Conservation (phyloP, 768 basidiomycete species). For the Ephemerocybe angulata region DNA sequence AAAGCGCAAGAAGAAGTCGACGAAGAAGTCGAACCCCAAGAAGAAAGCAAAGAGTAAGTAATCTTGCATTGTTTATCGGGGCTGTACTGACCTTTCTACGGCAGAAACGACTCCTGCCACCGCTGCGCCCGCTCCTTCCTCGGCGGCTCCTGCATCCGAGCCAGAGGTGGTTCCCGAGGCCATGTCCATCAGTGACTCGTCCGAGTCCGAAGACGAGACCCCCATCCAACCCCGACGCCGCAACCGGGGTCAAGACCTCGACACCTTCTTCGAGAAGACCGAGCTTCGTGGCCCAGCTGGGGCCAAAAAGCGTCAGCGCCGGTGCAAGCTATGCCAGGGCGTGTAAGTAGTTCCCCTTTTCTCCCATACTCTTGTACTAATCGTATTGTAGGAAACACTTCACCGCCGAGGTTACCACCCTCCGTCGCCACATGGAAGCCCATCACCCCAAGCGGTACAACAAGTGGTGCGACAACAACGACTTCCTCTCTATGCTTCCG, state of each 20-base stretch:
- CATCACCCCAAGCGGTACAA: constrained; percentile 18
- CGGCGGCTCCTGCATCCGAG: too few species aligned
- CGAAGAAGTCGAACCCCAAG: too few species aligned
- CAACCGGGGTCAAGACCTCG: too few species aligned
- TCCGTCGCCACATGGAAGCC: constrained; percentile 13
- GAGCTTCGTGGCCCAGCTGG: too few species aligned
- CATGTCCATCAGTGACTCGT: too few species aligned
- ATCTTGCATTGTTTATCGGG: background rate
- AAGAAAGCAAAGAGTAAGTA: background rate
- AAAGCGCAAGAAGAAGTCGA: too few species aligned
- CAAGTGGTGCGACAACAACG: constrained; percentile 23
- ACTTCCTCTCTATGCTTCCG: constrained; percentile 28
- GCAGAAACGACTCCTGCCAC: background rate
- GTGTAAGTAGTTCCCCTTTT: background rate
- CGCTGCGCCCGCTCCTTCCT: constrained; percentile 2
- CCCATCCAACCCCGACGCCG: too few species aligned
- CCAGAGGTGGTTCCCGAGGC: too few species aligned
- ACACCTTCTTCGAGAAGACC: too few species aligned
- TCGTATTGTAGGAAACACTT: background rate
- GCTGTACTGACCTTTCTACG: background rate
- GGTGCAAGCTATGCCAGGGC: too few species aligned
- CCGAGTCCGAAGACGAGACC: too few species aligned
- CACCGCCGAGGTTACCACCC: constrained; percentile 9
- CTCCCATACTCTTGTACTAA: background rate
- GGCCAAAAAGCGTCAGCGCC: too few species aligned